Percentiles rank a stretch among this genome's conserved stretches.
Evolutionary conservation across 371 early-diverging fungal genomes (phyloP).

Genomic region (Rhizopus sp.): DNA sequence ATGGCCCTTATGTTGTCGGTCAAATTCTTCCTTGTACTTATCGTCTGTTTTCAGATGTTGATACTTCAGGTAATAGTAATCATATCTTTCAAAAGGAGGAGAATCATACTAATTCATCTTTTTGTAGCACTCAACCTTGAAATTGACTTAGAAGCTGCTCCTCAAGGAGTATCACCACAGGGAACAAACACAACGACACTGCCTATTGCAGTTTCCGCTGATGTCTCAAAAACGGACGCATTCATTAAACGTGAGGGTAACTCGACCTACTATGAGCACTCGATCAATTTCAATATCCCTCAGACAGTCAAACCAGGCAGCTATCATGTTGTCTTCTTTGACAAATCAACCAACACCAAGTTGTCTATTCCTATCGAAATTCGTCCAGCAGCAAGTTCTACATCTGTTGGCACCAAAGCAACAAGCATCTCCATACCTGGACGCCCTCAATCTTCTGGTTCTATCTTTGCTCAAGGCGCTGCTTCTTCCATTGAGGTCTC

Average conservation of each 20-base stretch:
- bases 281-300: conserved; percentile 48
- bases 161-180: conserved; percentile 8
- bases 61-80: conserved; percentile 41
- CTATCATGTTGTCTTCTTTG: conserved; percentile 43
- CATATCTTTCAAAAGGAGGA: too few relatives aligned
- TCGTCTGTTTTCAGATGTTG: conserved; percentile 42
- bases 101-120: not conserved
- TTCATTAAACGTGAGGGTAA: conserved; percentile 45
- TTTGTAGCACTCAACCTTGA: conserved; percentile 35
- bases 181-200: conserved; percentile 24
- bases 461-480: conserved; percentile 39
- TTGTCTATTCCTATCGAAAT: conserved; percentile 50
- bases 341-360: conserved; percentile 43
- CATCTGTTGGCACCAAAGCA: conserved; percentile 27
- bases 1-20: conserved; percentile 47
- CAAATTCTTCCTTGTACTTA: conserved; percentile 53
- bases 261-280: conserved; percentile 49
- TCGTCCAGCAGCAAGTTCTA: conserved; percentile 40
- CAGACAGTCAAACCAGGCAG: conserved; percentile 37
- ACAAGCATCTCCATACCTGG: conserved; percentile 26
- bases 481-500: conserved; percentile 17
- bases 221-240: conserved; percentile 45
- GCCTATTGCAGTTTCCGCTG: conserved; percentile 38
- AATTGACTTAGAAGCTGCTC: conserved; percentile 27
- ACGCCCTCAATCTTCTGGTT: conserved; percentile 28